Evolutionary conservation across 106 monocot genomes (phyloP).

Genomic region (Apostasia shenzhenica): DNA sequence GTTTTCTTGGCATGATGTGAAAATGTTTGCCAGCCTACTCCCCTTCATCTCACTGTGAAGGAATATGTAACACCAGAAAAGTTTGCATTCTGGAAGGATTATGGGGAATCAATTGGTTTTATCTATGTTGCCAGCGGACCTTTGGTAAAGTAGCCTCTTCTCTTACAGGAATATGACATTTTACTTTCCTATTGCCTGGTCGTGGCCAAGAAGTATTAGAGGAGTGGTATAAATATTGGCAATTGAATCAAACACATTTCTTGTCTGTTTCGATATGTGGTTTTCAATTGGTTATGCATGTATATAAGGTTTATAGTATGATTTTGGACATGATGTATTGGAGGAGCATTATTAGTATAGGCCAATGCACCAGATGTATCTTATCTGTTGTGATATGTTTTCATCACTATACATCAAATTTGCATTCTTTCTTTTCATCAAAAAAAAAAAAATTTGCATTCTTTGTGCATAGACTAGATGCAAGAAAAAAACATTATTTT

Average conservation of each 20-base stretch:
- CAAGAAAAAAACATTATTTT: no score
- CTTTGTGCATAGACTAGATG: no score
- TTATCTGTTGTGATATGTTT: no score
- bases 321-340: no score
- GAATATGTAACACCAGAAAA: conserved; percentile 94
- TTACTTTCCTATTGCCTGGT: neutral
- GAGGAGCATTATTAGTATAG: no score
- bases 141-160: conserved; percentile 43
- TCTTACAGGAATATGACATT: neutral
- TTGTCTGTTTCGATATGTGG: no score
- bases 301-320: neutral
- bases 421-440: no score
- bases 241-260: no score
- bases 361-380: no score
- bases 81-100: conserved; percentile 86
- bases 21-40: conserved; percentile 66
- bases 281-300: neutral
- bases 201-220: neutral
- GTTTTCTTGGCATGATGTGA: conserved; percentile 3
- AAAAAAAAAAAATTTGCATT: no score
- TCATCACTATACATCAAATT: no score
- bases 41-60: conserved; percentile 83
- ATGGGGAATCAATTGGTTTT: conserved; percentile 88
- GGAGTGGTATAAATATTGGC: no score
- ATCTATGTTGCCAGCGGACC: conserved; percentile 93